phyloP scores from a whole-genome alignment of 495 filamentous ascomycete species.

The Talaromyces borbonicus region DNA sequence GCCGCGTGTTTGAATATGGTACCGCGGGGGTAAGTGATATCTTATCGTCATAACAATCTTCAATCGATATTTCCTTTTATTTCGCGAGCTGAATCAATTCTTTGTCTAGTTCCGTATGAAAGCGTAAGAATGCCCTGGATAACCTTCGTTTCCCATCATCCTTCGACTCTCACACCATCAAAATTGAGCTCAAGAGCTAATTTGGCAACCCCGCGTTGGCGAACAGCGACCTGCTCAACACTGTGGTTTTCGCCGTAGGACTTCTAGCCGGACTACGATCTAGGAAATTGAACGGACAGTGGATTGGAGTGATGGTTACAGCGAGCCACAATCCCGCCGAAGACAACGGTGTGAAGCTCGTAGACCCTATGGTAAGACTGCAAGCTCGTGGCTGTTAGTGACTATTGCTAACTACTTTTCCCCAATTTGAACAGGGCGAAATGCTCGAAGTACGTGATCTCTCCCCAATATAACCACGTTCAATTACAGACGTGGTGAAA shows the following conservation, averaged over 20 bases:
- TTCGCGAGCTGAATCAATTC: conserved; percentile 2
- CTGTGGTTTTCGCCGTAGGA: conserved; percentile 82
- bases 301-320: conserved; percentile 97
- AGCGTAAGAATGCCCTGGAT: conserved; percentile 42
- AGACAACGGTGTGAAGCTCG: conserved; percentile 97
- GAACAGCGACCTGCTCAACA: conserved; percentile 57
- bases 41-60: neutral
- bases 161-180: neutral
- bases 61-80: conserved; percentile 7
- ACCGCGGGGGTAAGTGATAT: conserved; percentile 68
- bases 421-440: conserved; percentile 51
- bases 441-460: conserved; percentile 71
- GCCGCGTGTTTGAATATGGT: conserved; percentile 76
- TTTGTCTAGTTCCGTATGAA: conserved; percentile 62
- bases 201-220: conserved; percentile 9
- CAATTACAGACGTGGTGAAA: too few relatives aligned
- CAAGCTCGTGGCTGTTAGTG: neutral
- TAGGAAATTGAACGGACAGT: conserved; percentile 75
- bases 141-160: neutral
- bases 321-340: conserved; percentile 94
- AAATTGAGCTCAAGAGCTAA: conserved; percentile 4
- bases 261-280: conserved; percentile 85
- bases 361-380: conserved; percentile 74
- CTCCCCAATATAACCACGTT: neutral
- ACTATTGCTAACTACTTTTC: conserved; percentile 6